phyloP scores from a whole-genome alignment of 2,329 filamentous ascomycete species.

The Colletotrichum sp. region DNA sequence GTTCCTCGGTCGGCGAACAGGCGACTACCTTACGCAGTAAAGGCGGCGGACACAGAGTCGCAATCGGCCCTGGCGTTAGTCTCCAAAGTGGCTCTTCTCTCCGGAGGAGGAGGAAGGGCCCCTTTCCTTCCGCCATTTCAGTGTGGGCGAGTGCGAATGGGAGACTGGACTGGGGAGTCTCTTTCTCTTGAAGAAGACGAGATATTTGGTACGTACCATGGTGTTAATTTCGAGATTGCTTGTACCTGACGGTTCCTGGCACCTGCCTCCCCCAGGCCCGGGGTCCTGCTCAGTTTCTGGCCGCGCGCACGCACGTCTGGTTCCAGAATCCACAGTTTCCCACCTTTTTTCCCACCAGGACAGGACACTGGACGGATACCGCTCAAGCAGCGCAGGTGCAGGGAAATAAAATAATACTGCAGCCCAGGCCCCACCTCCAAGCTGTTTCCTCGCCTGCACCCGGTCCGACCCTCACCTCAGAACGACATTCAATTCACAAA shows the following conservation, averaged over 20 bases:
- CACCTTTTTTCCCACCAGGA: not conserved
- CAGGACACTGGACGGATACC: not conserved
- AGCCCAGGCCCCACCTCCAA: not conserved
- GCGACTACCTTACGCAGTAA: not conserved
- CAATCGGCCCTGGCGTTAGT: not conserved
- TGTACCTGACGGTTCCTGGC: not conserved
- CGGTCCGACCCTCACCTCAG: not conserved
- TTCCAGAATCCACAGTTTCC: constrained; percentile 14
- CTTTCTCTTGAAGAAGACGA: not conserved
- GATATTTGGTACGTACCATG: not conserved
- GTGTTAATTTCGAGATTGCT: not conserved
- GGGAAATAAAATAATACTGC: not conserved
- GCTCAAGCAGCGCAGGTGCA: not conserved
- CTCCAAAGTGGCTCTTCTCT: not conserved
- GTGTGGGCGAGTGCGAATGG: not conserved
- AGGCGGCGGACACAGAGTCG: not conserved
- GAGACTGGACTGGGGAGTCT: not conserved
- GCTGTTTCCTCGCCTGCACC: not conserved
- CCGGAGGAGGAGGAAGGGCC: not conserved
- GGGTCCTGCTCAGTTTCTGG: not conserved
- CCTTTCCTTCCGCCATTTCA: not conserved
- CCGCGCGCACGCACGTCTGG: not conserved
- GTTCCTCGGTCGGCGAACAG: not conserved
- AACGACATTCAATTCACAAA: not conserved
- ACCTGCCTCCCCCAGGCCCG: not conserved